Base-by-base conservation (phyloP, 352 stramenopile genomes). In the Pythium plurisporium region DNA sequence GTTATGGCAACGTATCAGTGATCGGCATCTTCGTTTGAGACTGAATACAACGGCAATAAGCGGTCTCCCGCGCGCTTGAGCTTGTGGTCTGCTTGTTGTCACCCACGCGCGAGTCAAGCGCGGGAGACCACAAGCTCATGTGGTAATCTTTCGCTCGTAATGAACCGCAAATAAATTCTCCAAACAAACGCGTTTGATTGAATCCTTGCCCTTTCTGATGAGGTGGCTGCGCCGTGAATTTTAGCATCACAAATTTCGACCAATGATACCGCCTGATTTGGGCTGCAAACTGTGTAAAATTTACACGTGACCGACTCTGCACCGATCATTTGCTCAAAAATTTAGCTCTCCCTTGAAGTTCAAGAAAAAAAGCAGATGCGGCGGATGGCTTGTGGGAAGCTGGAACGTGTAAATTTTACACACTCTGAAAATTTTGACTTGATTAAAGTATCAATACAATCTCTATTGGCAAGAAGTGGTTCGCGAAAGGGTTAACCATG, bases 311-410 rank as follows among this genome's bases (percentile, higher is more conserved):
- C 33, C n/a, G 9, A 8, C 20, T 55, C 5, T 45, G 48, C 25
- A 36, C 48, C 19, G 20, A 12, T 2, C 1, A n/a, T 15, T 8
- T 25, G 20, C 6, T 25, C 20, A 34, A 36, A 34, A 45, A 20
- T 55, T 55, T 45, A 34, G 34, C 48, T 55, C 48, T 25, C 48
- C 31, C 48, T 55, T 55, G 48, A 44, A 45, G 48, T 45, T 36
- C 34, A 45, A 36, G 15, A 30, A 14, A 45, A 55, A 55, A 36
- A 26, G 20, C 48, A 55, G 48, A 55, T 55, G 48, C 19, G 45
- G 26, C 19, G 17, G 11, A 53, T 19, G 15, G 3, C 4, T 20
- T 54, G 46, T n/a, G 46, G 19, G 29, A 54, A 54, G 27, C 46
- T 41, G 33, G 42, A 53, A 53, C 46, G 46, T 29, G 30, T 43